Percentiles rank a stretch among this genome's conserved stretches.
Conservation (phyloP, 2,329 filamentous ascomycete species). For the Xylaria sp. region DNA sequence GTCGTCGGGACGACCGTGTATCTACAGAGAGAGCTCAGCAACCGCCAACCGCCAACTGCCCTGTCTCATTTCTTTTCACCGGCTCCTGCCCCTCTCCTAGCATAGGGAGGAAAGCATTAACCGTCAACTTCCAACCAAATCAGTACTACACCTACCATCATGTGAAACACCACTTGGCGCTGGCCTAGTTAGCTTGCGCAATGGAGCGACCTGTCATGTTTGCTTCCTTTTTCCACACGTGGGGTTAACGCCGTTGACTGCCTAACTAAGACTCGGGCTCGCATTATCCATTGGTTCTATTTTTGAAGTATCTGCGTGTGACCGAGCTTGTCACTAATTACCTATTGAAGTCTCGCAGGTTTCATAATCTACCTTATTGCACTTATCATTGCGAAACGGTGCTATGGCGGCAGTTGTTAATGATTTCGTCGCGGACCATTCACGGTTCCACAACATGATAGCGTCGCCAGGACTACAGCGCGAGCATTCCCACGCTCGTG, state of each 20-base stretch:
- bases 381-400: conserved; percentile 15
- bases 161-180: not conserved
- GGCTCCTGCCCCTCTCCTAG: not conserved
- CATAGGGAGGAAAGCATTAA: not conserved
- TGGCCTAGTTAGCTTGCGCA: not conserved
- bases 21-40: no score
- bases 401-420: conserved; percentile 69
- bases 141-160: not conserved
- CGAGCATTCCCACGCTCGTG: conserved; percentile 54
- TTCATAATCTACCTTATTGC: conserved; percentile 11
- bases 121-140: not conserved
- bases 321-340: conserved; percentile 14
- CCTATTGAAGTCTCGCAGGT: not conserved
- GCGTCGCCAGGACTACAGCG: conserved; percentile 52
- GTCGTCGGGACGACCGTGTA: conserved; percentile 20
- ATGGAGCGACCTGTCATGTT: conserved; percentile 1
- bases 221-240: not conserved
- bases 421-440: conserved; percentile 76
- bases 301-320: not conserved
- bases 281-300: not conserved
- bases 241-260: not conserved
- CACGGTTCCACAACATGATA: conserved; percentile 75
- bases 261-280: not conserved
- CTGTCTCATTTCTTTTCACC: not conserved
- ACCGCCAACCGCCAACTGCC: not conserved